A percentile compares a stretch with the other conserved stretches of the same genome.
phyloP scores from a whole-genome alignment of 345 rosid species.

The Abelmoschus esculentus region DNA sequence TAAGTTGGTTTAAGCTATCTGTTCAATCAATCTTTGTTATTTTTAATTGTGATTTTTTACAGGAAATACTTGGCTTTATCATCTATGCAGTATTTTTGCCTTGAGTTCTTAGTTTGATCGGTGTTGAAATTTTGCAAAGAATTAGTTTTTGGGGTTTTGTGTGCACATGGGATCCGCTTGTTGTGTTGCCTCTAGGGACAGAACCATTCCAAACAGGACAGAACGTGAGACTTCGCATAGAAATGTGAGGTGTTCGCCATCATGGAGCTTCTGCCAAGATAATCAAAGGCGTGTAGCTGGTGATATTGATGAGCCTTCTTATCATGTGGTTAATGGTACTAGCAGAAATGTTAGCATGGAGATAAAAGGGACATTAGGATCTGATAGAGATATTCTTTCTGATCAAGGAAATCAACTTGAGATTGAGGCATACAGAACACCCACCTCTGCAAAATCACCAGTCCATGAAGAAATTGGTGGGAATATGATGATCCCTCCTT shows the following conservation, averaged over 20 bases:
- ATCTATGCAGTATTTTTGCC: not conserved
- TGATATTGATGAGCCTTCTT: constrained; percentile 64
- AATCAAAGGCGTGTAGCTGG: constrained; percentile 84
- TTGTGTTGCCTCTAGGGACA: constrained; percentile 71
- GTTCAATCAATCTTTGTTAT: not conserved
- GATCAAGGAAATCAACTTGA: constrained; percentile 29
- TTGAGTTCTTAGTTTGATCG: constrained; percentile 6
- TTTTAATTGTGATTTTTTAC: not conserved
- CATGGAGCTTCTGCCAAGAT: constrained; percentile 91
- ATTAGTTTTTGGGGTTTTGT: constrained; percentile 7
- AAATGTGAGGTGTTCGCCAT: constrained; percentile 59
- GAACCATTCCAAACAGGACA: constrained; percentile 29
- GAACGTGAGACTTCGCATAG: constrained; percentile 35
- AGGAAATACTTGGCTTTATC: constrained; percentile 15
- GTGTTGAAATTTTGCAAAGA: not conserved
- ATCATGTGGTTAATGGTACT: constrained; percentile 35
- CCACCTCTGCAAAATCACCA: constrained; percentile 43
- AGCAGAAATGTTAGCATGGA: constrained; percentile 46
- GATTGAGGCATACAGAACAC: constrained; percentile 44
- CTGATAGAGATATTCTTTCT: constrained; percentile 48
- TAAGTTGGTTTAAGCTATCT: not conserved
- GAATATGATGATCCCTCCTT: constrained; percentile 30
- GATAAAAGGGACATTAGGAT: constrained; percentile 43
- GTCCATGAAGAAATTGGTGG: constrained; percentile 34
- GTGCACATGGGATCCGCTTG: constrained; percentile 80